Evolutionary conservation across 192 early-diverging fungal genomes (phyloP), one percentile per base, ranked within the genome.

Genomic region (Umbelopsis vinacea): DNA sequence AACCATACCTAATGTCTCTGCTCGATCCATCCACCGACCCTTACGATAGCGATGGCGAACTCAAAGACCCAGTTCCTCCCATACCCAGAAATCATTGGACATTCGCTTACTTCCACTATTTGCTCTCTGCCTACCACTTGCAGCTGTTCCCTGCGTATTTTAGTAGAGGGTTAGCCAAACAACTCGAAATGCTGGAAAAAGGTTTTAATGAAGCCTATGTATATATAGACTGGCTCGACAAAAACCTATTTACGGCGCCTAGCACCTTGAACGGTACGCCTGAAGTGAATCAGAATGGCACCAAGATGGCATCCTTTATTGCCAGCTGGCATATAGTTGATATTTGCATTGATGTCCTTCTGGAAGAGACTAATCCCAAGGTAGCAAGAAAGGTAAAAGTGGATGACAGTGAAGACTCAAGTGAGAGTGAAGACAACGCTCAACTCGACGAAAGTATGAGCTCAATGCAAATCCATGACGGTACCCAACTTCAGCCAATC

Each of bases 71-170:
- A 19, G 46, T 52, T 2, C 50, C 75, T 14, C 50, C 67, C 6
- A 37, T 79, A 37, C 77, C 77, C 2, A 46, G 9, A 12, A 54
- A 29, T n/a, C 79, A 80, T 71, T 80, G 79, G 79, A 80, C 75
- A 9, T 80, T 66, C 40, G 71, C 70, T 11, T 70, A 70, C 26
- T 47, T 67, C 14, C 74, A 80, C 37, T 57, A 57, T 21, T 52
- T 80, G 26, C 69, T 76, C 22, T 67, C 79, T n/a, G 46, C 53
- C 12, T 80, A 80, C 21, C 79, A 80, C 40, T 46, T 80, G 1
- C 15, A 37, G 2, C 57, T 80, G 1, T 76, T 80, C 35, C 71
- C 75, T 15, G 53, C 45, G 4, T 60, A 71, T 1, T 80, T 80
- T 68, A 75, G 79, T 43, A 73, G 57, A 23, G 79, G 74, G 0